Conservation (phyloP, 1,139 yeast genomes). For the Suhomyces ambrosiae region DNA sequence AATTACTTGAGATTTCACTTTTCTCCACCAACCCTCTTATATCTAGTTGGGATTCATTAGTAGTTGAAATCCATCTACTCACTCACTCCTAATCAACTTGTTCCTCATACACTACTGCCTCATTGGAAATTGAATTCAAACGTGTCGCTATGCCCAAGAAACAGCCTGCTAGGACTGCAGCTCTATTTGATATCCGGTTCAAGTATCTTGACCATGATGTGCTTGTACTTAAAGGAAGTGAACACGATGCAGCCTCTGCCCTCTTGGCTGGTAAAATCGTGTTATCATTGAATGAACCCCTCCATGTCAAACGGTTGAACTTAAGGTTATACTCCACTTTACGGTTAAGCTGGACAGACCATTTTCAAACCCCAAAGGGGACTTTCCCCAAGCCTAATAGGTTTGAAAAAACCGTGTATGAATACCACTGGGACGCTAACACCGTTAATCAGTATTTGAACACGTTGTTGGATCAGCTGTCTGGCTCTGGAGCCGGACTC, state of each 20-base stretch:
- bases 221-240: slow-evolving; percentile 74
- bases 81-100: no score
- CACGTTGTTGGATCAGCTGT: slow-evolving; percentile 33
- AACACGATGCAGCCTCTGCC: slow-evolving; percentile 77
- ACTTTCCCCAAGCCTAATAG: slow-evolving; percentile 52
- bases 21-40: no score
- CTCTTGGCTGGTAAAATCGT: slow-evolving; percentile 77
- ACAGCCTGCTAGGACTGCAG: slow-evolving; percentile 26
- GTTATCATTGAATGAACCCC: slow-evolving; percentile 73
- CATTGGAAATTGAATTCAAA: no score
- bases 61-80: no score
- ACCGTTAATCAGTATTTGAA: slow-evolving; percentile 46
- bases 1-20: no score
- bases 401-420: slow-evolving; percentile 68
- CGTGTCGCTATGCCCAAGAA: slow-evolving; percentile 19
- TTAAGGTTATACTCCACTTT: slow-evolving; percentile 68
- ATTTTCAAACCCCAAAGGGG: slow-evolving; percentile 49
- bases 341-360: slow-evolving; percentile 59
- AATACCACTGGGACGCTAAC: slow-evolving; percentile 73
- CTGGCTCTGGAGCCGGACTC: slow-evolving; percentile 9
- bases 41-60: no score
- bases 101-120: no score
- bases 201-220: slow-evolving; percentile 77
- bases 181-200: slow-evolving; percentile 63
- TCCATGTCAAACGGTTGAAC: slow-evolving; percentile 63